These are phyloP conservation scores for Apiotrichum akiyoshidainum DNA, from an alignment of 1,284 basidiomycete species.

Conservation along the genomic window DNA sequence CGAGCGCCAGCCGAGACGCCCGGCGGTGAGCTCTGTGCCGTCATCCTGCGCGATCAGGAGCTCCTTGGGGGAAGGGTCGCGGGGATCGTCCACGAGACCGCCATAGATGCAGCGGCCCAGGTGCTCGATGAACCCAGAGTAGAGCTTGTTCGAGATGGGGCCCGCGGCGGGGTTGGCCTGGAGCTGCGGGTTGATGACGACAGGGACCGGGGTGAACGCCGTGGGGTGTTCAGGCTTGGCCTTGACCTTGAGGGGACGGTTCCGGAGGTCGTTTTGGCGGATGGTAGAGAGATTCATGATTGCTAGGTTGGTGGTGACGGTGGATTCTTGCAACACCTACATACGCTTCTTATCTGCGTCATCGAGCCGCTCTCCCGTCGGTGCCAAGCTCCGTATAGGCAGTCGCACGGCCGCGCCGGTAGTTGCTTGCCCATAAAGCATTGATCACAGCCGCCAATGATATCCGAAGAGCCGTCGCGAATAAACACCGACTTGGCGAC, in stretches of 20 bases:
- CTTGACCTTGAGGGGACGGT: background rate
- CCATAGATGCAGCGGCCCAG: conserved; percentile 63
- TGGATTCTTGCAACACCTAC: no score
- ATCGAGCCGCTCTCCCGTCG: no score
- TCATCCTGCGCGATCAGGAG: conserved; percentile 38
- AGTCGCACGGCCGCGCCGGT: no score
- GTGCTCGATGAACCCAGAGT: conserved; percentile 63
- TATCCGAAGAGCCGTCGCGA: no score
- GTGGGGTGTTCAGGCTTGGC: conserved; percentile 20
- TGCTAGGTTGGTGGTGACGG: no score
- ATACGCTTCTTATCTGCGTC: no score
- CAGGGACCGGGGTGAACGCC: conserved; percentile 17
- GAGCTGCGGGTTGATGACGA: conserved; percentile 24
- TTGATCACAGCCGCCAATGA: no score
- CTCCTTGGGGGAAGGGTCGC: conserved; percentile 41
- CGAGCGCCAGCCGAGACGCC: conserved; percentile 56
- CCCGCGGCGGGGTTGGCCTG: conserved; percentile 27
- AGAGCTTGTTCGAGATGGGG: conserved; percentile 48
- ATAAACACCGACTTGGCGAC: no score
- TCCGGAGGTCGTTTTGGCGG: background rate
- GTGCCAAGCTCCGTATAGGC: no score
- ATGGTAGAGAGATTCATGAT: conserved; percentile 4
- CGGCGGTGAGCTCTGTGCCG: conserved; percentile 29
- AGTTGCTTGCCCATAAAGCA: no score
- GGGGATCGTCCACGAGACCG: conserved; percentile 58